Conservation (phyloP, 208 protist species). For the Trypanosoma brucei region DNA sequence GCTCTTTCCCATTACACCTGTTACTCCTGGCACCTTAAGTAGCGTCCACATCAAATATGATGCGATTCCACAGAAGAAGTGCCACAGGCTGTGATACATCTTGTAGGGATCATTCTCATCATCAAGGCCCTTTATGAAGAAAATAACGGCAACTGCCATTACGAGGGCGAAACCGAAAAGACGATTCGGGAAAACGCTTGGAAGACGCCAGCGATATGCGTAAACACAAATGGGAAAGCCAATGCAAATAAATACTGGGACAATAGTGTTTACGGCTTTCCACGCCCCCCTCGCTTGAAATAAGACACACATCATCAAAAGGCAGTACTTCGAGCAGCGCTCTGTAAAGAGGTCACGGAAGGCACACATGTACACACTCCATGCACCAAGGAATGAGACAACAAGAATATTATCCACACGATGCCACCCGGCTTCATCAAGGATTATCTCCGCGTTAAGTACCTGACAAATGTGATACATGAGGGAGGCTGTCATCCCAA, state of each 20-base stretch:
- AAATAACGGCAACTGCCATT: conserved; percentile 27
- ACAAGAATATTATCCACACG: conserved; percentile 68
- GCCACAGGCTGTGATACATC: conserved; percentile 75
- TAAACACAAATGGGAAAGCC: conserved; percentile 47
- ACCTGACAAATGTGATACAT: conserved; percentile 75
- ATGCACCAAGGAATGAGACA: conserved; percentile 44
- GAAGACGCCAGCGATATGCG: conserved; percentile 20
- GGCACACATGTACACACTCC: conserved; percentile 38
- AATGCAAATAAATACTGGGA: conserved; percentile 34
- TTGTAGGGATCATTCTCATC: conserved; percentile 55
- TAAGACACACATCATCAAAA: conserved; percentile 52
- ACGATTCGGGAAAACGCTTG: conserved; percentile 13
- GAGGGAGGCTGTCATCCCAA: conserved; percentile 53
- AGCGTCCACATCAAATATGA: conserved; percentile 55
- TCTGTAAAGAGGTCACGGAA: conserved; percentile 36
- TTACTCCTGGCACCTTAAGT: conserved; percentile 16
- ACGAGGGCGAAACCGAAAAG: conserved; percentile 27
- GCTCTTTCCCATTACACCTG: neutral
- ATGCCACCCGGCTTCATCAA: conserved; percentile 69
- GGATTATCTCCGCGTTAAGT: conserved; percentile 42
- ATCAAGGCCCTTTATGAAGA: conserved; percentile 59
- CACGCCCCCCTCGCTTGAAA: conserved; percentile 69
- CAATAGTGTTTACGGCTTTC: conserved; percentile 51
- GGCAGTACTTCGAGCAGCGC: conserved; percentile 41
- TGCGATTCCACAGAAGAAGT: conserved; percentile 51